Base-by-base conservation (phyloP, 2,329 filamentous ascomycete species). In the Coniella lustricola region DNA sequence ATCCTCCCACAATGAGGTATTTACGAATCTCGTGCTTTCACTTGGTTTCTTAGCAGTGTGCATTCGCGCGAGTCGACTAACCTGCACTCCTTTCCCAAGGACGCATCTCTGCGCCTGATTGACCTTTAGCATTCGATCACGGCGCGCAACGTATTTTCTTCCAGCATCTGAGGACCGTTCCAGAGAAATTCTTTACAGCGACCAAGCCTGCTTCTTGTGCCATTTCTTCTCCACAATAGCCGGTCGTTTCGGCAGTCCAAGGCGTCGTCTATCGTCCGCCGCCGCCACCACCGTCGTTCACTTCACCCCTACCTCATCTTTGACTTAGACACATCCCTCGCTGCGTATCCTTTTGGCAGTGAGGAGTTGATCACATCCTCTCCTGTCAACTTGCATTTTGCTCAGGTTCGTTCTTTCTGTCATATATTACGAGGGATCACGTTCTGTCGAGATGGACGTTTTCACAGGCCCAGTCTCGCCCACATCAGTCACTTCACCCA, bases 41-140 rank as follows among this genome's bases (percentile, higher is more conserved):
- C 14, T 16, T 33, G 16, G 2, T n/a, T n/a, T 12, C 29, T 12
- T 34, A n/a, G 31, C 17, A 43, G 10, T n/a, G 41, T 44, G 41
- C 12, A 35, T 44, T 44, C 41, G 41, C 20, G 29, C 41, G 34
- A 44, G 29, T 44, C 41, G 41, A 44, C 34, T 34, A 29, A 44
- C 32, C 31, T 44, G n/a, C 29, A 32, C 9, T 13, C 21, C 31
- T 29, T 33, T n/a, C 22, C 39, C 22, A 17, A 14, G 18, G 17
- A 17, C 18, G 17, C n/a, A 22, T 25, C 21, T 22, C 16, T n/a
- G 29, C 29, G 33, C 25, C 13, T 14, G 16, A 43, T 16, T 29
- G 29, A n/a, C 16, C 13, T 31, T 21, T n/a, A 14, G 3, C 7
- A 33, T 12, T 17, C 40, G 25, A 10, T 29, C 10, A 29, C 25